Conservation (phyloP, 306 rosid species). For the Quercus wislizeni region DNA sequence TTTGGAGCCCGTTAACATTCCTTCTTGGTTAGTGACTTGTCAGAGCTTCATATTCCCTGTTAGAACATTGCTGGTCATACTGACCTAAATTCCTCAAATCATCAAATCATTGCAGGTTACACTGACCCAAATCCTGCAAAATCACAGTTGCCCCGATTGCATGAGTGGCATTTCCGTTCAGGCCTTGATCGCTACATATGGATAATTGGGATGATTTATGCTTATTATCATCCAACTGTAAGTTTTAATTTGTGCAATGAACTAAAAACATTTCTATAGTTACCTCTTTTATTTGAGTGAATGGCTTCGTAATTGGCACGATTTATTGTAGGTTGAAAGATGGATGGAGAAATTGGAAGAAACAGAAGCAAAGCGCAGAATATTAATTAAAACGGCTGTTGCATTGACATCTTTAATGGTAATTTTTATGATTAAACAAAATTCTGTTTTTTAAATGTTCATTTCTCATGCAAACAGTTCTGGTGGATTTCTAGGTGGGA, state of each 20-base stretch:
- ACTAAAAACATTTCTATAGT: neutral
- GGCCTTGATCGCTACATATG: conserved; percentile 98
- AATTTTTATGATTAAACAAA: conserved; percentile 19
- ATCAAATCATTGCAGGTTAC: conserved; percentile 50
- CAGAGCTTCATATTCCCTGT: conserved; percentile 14
- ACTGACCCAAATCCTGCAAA: conserved; percentile 65
- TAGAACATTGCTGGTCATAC: conserved; percentile 22
- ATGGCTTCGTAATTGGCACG: conserved; percentile 16
- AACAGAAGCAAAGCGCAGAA: conserved; percentile 66
- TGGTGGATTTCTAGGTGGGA: conserved; percentile 56
- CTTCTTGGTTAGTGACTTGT: conserved; percentile 63
- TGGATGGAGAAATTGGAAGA: conserved; percentile 99
- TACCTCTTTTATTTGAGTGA: conserved; percentile 12
- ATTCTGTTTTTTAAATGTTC: conserved; percentile 7
- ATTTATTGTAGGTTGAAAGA: conserved; percentile 64
- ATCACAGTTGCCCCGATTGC: conserved; percentile 59
- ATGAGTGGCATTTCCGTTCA: conserved; percentile 96
- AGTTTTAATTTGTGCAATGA: conserved; percentile 25
- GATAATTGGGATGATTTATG: conserved; percentile 97
- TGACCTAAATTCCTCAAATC: conserved; percentile 23
- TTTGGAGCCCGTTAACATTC: conserved; percentile 88
- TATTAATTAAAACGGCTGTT: conserved; percentile 73
- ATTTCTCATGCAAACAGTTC: conserved; percentile 21
- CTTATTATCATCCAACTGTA: conserved; percentile 93
- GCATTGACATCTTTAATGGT: conserved; percentile 56